Evolutionary conservation across 331 rosid species (phyloP), one percentile per base, ranked within the genome.

Genomic region (Quercus lobata): DNA sequence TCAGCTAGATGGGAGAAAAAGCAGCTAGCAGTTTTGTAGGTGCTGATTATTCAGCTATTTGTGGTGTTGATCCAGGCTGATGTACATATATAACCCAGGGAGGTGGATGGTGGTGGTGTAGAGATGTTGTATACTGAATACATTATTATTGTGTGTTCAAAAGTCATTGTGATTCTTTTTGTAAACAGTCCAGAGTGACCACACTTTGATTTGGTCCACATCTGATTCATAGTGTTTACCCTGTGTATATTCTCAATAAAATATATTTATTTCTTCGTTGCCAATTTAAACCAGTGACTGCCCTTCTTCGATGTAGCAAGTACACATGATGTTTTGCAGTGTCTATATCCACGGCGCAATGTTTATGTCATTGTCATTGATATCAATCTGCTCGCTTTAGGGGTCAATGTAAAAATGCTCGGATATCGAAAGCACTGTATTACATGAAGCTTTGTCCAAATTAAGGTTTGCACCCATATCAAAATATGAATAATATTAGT

Each of bases 11-110:
- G 17, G 72, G 66, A 81, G 87, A 76, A 81, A 84, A 83, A 80
- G 93, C 82, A 83, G 93, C 84, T 86, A 78, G 79, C 82, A 81
- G 84, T 92, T 89, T 90, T 90, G 84, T 81, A 66, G 76, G 85
- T 78, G 80, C 69, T 32, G 18, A 37, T 21, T 15, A 75, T 34
- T 27, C 58, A 69, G 73, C 18, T 41, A 17, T 54, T 2, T 7
- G 10, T 15, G 69, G 80, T 22, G 68, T 12, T 49, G 72, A 37
- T 60, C 58, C 11, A 55, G 78, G 76, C 72, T 57, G 73, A 77
- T 88, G 97, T 88, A 84, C 85, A 87, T 90, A 85, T 83, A 87
- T 85, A 83, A 60, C 61, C 25, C 24, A 35, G 79, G 81, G 18
- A 56, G 68, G 84, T 44, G 84, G 89, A 75, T 65, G 86, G 80